phyloP scores from a whole-genome alignment of 106 monocot species.

The Acanthochlamys bracteata region DNA sequence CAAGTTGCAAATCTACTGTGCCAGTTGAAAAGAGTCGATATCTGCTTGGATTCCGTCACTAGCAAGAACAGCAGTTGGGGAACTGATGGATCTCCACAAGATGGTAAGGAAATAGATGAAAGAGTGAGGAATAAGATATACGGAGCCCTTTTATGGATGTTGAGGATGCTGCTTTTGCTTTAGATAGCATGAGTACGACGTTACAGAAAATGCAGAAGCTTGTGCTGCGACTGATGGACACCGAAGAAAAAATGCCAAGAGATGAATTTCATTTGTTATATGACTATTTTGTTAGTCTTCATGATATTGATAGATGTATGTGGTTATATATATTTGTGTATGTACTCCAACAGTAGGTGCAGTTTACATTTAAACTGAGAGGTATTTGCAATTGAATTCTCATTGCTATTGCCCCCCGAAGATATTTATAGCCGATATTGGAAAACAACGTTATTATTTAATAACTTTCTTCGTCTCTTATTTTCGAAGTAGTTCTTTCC shows the following conservation, averaged over 20 bases:
- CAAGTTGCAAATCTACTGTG: conserved; percentile 37
- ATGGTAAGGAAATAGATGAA: conserved; percentile 31
- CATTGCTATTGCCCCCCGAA: no score
- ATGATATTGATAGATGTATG: no score
- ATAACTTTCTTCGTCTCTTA: no score
- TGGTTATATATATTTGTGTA: no score
- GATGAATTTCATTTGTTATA: no score
- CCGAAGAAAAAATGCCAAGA: not conserved
- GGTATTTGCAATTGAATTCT: no score
- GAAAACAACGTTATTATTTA: no score
- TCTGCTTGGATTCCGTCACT: conserved; percentile 30
- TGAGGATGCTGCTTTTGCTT: conserved; percentile 30
- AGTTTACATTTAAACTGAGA: no score
- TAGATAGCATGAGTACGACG: conserved; percentile 36
- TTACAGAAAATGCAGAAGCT: conserved; percentile 2
- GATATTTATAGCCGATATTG: no score
- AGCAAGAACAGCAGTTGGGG: conserved; percentile 13
- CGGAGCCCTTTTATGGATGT: conserved; percentile 36
- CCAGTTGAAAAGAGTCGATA: conserved; percentile 55
- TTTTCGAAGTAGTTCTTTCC: no score
- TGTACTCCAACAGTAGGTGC: no score
- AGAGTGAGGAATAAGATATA: conserved; percentile 69
- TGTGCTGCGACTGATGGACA: not conserved
- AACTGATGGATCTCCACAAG: conserved; percentile 16
- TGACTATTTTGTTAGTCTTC: no score